Percentiles rank a stretch among this genome's conserved stretches.
These are phyloP conservation scores for Penicillium griseofulvum DNA, from an alignment of 2,329 filamentous ascomycete species.

Conservation along the genomic window DNA sequence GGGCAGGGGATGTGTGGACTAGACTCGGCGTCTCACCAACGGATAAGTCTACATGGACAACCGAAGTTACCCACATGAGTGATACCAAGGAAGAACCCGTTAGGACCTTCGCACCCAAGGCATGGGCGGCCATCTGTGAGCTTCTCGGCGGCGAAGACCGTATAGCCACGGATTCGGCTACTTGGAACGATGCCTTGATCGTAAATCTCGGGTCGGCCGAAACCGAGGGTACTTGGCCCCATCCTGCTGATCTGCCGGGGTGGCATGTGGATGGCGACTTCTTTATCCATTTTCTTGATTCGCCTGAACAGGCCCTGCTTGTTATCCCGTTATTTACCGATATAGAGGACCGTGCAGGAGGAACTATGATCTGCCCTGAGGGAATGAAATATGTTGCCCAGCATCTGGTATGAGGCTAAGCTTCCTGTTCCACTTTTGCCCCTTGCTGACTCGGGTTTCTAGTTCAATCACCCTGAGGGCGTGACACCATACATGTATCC, in stretches of 20 bases:
- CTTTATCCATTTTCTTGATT: constrained; percentile 70
- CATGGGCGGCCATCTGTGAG: constrained; percentile 65
- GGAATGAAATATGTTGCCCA: constrained; percentile 58
- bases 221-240: constrained; percentile 50
- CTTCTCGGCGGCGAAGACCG: constrained; percentile 63
- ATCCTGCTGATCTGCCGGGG: constrained; percentile 53
- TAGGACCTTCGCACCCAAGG: constrained; percentile 59
- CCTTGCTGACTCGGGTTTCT: not conserved
- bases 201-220: constrained; percentile 64
- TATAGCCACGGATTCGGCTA: constrained; percentile 48
- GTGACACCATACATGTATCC: constrained; percentile 65
- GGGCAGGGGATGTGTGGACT: constrained; percentile 58
- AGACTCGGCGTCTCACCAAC: constrained; percentile 63
- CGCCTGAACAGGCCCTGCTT: constrained; percentile 65
- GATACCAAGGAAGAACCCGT: constrained; percentile 56
- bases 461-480: constrained; percentile 61
- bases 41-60: constrained; percentile 65
- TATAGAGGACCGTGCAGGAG: constrained; percentile 59
- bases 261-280: constrained; percentile 74
- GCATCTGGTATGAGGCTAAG: constrained; percentile 44
- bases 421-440: not conserved
- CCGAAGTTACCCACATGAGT: constrained; percentile 63
- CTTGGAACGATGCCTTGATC: constrained; percentile 67
- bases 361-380: constrained; percentile 62
- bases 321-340: constrained; percentile 68